Evolutionary conservation across 176 grass and related monocot species (phyloP).

Genomic region (Carex pumila): DNA sequence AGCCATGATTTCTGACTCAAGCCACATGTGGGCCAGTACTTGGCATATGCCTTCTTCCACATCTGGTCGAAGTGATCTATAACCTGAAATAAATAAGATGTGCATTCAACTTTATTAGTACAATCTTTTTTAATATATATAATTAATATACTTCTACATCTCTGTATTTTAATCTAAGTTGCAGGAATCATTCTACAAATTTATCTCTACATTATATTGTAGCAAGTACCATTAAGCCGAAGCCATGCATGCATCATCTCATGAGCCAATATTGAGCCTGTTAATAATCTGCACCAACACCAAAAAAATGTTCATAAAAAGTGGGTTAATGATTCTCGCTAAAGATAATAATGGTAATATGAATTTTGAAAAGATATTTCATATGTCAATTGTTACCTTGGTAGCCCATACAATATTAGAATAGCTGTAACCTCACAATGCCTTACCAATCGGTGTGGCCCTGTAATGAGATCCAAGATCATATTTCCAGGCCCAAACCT

Average conservation of each 20-base stretch:
- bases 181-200: not conserved
- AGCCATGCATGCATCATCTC: conserved; percentile 99
- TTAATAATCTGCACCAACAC: conserved; percentile 66
- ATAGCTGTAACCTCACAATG: conserved; percentile 92
- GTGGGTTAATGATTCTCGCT: not conserved
- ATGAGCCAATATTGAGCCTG: conserved; percentile 91
- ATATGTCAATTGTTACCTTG: conserved; percentile 39
- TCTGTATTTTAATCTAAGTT: not conserved
- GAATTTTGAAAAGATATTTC: not conserved
- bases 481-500: conserved; percentile 66
- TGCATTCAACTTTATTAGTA: not conserved
- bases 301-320: not conserved
- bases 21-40: conserved; percentile 82
- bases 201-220: not conserved
- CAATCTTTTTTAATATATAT: too few species aligned
- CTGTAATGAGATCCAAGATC: conserved; percentile 63
- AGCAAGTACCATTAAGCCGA: conserved; percentile 63
- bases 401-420: conserved; percentile 72
- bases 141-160: not conserved
- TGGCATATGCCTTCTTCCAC: conserved; percentile 85
- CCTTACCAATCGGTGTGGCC: conserved; percentile 33
- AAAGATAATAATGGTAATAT: not conserved
- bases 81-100: conserved; percentile 33
- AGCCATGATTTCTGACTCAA: conserved; percentile 69
- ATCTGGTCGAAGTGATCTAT: conserved; percentile 47